Percentiles rank a stretch among this genome's conserved stretches.
Conservation (phyloP, 2,329 filamentous ascomycete species). For the Scedosporium apiospermum region DNA sequence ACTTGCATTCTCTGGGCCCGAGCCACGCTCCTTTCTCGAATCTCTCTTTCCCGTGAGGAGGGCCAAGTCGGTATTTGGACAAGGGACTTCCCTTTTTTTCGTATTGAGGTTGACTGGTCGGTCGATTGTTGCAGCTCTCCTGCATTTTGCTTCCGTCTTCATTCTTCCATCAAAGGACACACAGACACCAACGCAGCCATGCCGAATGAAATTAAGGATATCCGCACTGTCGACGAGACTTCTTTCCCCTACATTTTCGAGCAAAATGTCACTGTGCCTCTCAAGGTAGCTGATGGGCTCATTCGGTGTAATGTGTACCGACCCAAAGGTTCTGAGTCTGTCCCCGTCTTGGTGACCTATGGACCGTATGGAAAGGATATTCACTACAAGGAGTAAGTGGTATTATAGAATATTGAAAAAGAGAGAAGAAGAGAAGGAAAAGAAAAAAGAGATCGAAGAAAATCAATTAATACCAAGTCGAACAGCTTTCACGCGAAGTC, state of each 20-base stretch:
- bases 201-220: slow-evolving; percentile 20
- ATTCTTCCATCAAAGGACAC: neutral
- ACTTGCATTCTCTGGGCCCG: too few species aligned
- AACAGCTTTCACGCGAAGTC: slow-evolving; percentile 27
- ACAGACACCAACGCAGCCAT: slow-evolving; percentile 11
- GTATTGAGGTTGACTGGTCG: neutral
- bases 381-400: slow-evolving; percentile 41
- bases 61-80: neutral
- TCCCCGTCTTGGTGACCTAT: slow-evolving; percentile 60
- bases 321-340: slow-evolving; percentile 14
- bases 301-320: slow-evolving; percentile 29
- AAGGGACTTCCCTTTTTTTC: neutral
- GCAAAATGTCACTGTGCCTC: slow-evolving; percentile 23
- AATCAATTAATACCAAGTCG: too few species aligned
- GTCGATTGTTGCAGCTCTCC: neutral
- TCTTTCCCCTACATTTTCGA: slow-evolving; percentile 30
- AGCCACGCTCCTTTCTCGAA: too few species aligned
- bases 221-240: slow-evolving; percentile 18
- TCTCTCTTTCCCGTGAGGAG: neutral
- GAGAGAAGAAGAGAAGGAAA: too few species aligned
- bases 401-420: neutral
- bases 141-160: neutral
- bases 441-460: too few species aligned
- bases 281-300: slow-evolving; percentile 19
- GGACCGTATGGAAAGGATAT: slow-evolving; percentile 69